Base-by-base conservation (phyloP, 179 eudicot species). In the Amaranthus tricolor region DNA sequence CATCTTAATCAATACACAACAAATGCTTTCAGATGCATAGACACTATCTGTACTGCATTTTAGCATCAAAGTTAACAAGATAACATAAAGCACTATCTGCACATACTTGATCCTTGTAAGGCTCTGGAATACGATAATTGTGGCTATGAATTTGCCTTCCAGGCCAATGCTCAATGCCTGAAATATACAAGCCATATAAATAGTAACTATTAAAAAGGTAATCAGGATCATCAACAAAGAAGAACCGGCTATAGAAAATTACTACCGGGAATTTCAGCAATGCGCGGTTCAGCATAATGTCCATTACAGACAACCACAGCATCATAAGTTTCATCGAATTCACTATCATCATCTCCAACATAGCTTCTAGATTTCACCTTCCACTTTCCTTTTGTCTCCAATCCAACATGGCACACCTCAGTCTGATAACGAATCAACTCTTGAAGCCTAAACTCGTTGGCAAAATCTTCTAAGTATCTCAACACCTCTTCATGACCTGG, bases 271-370 rank as follows among this genome's bases (percentile, higher is more conserved):
- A 72, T 55, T 13, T 89, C 86, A 16, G 98, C 97, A 20, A 87
- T 79, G 52, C 94, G 85, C 71, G 97, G 97, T 82, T 94, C 93
- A 75, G 94, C 78, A 70, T 85, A 90, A 85, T 94, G 98, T 43
- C 98, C 98, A 73, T 89, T 94, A 72, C 97, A 92, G 12, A 94
- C 87, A 78, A 94, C 89, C 56, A 92, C 98, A 56, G 98, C 98
- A 88, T 94, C 98, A 73, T 85, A 90, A 56, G 70, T 83, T 84
- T 94, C 97, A 68, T 83, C 85, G 43, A 71, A 59, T 11, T 66
- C 80, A 43, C 52, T 50, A 43, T 40, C 78, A 53, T 69, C 78
- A 45, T 72, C 79, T 9, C 54, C 84, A 54, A 57, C 80, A 5
- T 68, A 21, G 4, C 21, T 81, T 55, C 74, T 86, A 43, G 83